These are phyloP conservation scores for Aspergillus homomorphus DNA, from an alignment of 495 filamentous ascomycete genomes.

Conservation along the genomic window DNA sequence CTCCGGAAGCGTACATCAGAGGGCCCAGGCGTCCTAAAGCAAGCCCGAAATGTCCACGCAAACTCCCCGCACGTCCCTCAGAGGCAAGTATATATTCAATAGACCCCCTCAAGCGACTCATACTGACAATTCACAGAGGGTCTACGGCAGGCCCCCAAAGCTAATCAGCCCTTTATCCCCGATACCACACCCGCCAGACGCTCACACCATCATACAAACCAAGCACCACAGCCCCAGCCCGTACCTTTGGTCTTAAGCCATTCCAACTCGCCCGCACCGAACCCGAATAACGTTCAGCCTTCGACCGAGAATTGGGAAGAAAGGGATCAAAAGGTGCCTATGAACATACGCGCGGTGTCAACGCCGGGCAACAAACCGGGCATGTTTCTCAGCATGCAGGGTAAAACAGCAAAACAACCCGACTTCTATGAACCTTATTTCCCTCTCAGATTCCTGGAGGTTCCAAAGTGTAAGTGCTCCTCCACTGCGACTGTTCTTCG, in stretches of 20 bases:
- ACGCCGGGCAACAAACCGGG: constrained; percentile 45
- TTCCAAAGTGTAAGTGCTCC: constrained; percentile 37
- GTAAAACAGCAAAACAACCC: constrained; percentile 32
- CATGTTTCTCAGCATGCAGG: constrained; percentile 29
- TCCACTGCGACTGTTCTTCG: background rate
- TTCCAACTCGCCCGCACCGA: constrained; percentile 30
- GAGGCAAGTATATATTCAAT: constrained; percentile 20
- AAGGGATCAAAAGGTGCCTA: constrained; percentile 37
- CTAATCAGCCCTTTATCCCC: constrained; percentile 47
- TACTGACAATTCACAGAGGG: constrained; percentile 37
- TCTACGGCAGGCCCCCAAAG: constrained; percentile 45
- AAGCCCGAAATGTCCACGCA: constrained; percentile 24
- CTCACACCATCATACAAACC: constrained; percentile 33
- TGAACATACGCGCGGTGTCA: constrained; percentile 42
- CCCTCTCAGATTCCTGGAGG: constrained; percentile 39
- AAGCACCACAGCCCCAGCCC: constrained; percentile 39
- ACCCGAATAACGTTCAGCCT: constrained; percentile 29
- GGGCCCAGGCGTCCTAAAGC: constrained; percentile 1
- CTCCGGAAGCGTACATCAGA: background rate
- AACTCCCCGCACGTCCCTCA: constrained; percentile 28
- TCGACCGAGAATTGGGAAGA: constrained; percentile 38
- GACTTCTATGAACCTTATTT: constrained; percentile 47
- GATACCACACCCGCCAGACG: constrained; percentile 43
- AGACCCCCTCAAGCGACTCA: background rate
- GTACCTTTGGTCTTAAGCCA: constrained; percentile 23